Conservation (phyloP, 129 eudicot genomes). For the Lactuca saligna region DNA sequence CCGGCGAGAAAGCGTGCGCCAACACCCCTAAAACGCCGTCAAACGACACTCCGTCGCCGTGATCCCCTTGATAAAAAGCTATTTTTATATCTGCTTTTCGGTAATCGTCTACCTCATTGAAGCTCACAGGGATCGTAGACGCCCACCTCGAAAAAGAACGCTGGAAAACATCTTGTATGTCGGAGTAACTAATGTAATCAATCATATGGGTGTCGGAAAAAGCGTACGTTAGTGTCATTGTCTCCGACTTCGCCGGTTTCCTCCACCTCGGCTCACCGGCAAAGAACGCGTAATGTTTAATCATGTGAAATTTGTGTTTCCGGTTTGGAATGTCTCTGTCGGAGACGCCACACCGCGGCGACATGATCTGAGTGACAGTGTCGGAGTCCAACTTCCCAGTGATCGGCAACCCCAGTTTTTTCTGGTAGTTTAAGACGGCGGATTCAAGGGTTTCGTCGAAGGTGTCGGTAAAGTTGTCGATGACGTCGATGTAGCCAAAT, state of each 20-base stretch:
- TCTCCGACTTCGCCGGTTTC: slow-evolving; percentile 14
- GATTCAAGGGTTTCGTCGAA: slow-evolving; percentile 62
- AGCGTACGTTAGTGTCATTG: slow-evolving; percentile 61
- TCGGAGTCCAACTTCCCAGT: slow-evolving; percentile 65
- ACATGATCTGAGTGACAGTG: slow-evolving; percentile 60
- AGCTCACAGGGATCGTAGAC: slow-evolving; percentile 64
- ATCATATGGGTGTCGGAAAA: slow-evolving; percentile 47
- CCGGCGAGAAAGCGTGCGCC: slow-evolving; percentile 90
- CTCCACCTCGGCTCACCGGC: slow-evolving; percentile 73
- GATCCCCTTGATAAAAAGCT: slow-evolving; percentile 73
- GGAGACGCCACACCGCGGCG: slow-evolving; percentile 75
- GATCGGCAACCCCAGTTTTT: slow-evolving; percentile 50
- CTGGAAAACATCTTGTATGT: slow-evolving; percentile 40
- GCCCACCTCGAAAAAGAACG: slow-evolving; percentile 80
- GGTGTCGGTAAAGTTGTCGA: slow-evolving; percentile 41
- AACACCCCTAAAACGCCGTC: slow-evolving; percentile 81
- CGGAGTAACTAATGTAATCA: slow-evolving; percentile 44
- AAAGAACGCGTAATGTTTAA: slow-evolving; percentile 54
- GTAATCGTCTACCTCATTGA: slow-evolving; percentile 51
- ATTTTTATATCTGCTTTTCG: slow-evolving; percentile 51
- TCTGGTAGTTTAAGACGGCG: slow-evolving; percentile 59
- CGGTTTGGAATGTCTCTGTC: slow-evolving; percentile 19
- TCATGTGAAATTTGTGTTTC: slow-evolving; percentile 30
- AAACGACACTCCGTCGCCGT: slow-evolving; percentile 89
- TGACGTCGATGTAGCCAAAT: slow-evolving; percentile 66